These are phyloP conservation scores for Cladosporium colombiae DNA, from an alignment of 2,329 filamentous ascomycete genomes.

Conservation along the genomic window DNA sequence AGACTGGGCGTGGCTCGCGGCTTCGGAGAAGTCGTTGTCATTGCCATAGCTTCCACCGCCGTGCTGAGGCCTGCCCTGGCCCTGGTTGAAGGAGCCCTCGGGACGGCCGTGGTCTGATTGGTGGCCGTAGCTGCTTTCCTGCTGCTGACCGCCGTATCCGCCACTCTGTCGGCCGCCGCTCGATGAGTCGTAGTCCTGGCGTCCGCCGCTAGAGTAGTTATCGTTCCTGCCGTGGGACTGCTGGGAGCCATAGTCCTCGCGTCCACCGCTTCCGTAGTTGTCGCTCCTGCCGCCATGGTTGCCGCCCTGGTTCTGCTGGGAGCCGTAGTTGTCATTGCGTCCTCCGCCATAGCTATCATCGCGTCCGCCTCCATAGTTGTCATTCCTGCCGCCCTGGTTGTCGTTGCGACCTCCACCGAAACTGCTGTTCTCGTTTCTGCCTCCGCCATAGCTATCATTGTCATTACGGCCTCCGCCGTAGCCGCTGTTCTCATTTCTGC, in stretches of 20 bases:
- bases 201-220: slow-evolving; percentile 9
- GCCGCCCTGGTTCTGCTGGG: slow-evolving; percentile 26
- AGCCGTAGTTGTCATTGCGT: background rate
- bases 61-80: slow-evolving; percentile 41
- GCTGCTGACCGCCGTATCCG: slow-evolving; percentile 28
- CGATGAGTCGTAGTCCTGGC: slow-evolving; percentile 18
- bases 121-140: slow-evolving; percentile 30
- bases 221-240: background rate
- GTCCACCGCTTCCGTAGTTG: slow-evolving; percentile 8
- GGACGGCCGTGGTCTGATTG: slow-evolving; percentile 34
- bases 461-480: slow-evolving; percentile 21
- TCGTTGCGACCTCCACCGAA: slow-evolving; percentile 22
- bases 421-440: slow-evolving; percentile 18
- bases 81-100: slow-evolving; percentile 34
- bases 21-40: slow-evolving; percentile 56
- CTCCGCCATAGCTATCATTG: slow-evolving; percentile 22
- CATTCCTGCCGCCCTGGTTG: slow-evolving; percentile 24
- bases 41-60: slow-evolving; percentile 42
- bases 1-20: slow-evolving; percentile 56
- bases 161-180: slow-evolving; percentile 26
- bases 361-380: background rate
- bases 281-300: slow-evolving; percentile 24
- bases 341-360: background rate
- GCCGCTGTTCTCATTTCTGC: slow-evolving; percentile 18
- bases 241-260: slow-evolving; percentile 23